A percentile compares a stretch with the other conserved stretches of the same genome.
Evolutionary conservation across 2,329 filamentous ascomycete genomes (phyloP).

Genomic region (Fusarium acutatum): DNA sequence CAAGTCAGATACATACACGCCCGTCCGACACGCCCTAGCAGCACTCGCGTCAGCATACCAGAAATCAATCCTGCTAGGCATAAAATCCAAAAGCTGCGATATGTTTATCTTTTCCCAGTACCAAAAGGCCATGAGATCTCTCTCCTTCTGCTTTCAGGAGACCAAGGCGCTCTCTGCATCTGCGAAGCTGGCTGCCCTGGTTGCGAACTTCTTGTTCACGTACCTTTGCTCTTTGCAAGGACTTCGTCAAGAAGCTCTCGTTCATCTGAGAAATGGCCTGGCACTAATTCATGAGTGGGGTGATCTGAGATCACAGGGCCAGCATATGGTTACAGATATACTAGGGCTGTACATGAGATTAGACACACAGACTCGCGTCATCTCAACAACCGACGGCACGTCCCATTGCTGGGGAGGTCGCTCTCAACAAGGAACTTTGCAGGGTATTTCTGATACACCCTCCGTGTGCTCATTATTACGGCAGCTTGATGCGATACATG

Average conservation of each 20-base stretch:
- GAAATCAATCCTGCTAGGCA: not conserved
- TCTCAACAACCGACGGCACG: not conserved
- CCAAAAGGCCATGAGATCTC: not conserved
- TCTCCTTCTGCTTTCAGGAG: not conserved
- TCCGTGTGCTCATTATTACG: not conserved
- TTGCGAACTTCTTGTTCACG: not conserved
- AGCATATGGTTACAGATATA: not conserved
- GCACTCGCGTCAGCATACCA: not conserved
- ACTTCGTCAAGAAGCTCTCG: not conserved
- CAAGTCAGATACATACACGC: not conserved
- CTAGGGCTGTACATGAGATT: not conserved
- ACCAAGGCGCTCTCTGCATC: accelerated
- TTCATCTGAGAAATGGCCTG: not conserved
- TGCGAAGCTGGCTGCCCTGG: not conserved
- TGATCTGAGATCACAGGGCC: accelerated
- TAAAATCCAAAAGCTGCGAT: not conserved
- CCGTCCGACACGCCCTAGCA: not conserved
- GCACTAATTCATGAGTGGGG: not conserved
- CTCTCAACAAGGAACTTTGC: accelerated
- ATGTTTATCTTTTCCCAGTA: not conserved
- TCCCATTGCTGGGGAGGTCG: accelerated
- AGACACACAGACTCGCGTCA: not conserved
- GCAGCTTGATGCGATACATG: not conserved
- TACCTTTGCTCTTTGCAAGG: not conserved
- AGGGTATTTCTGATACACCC: accelerated